Percentiles rank a stretch among this genome's conserved stretches.
Evolutionary conservation across 495 filamentous ascomycete species (phyloP).

Genomic region (Neurospora sp.): DNA sequence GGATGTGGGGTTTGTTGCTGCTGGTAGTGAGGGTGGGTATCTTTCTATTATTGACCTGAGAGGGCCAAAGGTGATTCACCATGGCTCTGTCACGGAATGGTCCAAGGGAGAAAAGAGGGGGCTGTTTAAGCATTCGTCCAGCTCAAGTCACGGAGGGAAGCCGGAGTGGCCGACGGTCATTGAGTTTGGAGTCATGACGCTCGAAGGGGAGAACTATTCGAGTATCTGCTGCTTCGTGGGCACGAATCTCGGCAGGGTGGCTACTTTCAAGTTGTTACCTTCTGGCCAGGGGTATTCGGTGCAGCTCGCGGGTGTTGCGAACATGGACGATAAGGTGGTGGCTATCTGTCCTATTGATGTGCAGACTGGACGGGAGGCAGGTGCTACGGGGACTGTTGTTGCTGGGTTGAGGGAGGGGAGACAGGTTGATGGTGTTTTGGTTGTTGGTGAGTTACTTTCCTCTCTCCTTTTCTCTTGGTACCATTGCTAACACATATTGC

Average conservation of each 20-base stretch:
- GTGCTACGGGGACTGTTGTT: conserved; percentile 63
- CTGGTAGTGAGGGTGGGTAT: conserved; percentile 70
- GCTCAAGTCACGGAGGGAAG: conserved; percentile 31
- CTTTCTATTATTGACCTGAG: conserved; percentile 76
- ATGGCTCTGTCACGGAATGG: conserved; percentile 54
- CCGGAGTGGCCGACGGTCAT: conserved; percentile 67
- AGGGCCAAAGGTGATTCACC: conserved; percentile 81
- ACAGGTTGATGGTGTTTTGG: conserved; percentile 59
- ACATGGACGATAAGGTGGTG: conserved; percentile 62
- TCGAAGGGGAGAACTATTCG: conserved; percentile 89
- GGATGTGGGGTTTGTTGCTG: conserved; percentile 83
- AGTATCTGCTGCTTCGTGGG: conserved; percentile 89
- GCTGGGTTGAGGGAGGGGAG: conserved; percentile 58
- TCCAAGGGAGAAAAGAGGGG: conserved; percentile 57
- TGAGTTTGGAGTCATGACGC: conserved; percentile 87
- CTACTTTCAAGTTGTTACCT: conserved; percentile 84
- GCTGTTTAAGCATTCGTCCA: conserved; percentile 45
- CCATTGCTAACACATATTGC: background rate
- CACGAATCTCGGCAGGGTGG: conserved; percentile 70
- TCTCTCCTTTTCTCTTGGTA: background rate
- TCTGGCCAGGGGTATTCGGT: conserved; percentile 62
- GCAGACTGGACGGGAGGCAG: conserved; percentile 63
- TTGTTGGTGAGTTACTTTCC: conserved; percentile 34
- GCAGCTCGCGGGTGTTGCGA: conserved; percentile 52
- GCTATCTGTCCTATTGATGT: conserved; percentile 67